Evolutionary conservation across 192 early-diverging fungal species (phyloP).

Genomic region (Dispira simplex): DNA sequence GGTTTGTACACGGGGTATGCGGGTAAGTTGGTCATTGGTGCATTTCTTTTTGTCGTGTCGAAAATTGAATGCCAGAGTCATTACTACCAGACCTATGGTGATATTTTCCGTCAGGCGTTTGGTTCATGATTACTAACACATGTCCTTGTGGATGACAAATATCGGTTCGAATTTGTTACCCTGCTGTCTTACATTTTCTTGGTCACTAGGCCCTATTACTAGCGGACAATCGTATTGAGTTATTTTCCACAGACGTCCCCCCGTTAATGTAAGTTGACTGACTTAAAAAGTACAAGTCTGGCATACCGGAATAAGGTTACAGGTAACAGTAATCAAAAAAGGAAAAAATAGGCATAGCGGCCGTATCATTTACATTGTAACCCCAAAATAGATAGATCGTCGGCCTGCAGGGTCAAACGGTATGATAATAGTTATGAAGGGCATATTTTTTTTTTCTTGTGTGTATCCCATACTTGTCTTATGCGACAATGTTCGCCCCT

Average conservation of each 20-base stretch:
- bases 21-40: conserved; percentile 24
- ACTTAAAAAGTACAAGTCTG: neutral
- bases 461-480: too few species aligned
- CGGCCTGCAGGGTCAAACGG: too few species aligned
- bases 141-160: neutral
- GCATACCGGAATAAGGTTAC: too few species aligned
- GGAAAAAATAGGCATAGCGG: too few species aligned
- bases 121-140: neutral
- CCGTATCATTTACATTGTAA: too few species aligned
- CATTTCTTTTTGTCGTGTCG: too few species aligned
- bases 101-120: neutral
- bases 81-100: neutral
- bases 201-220: conserved; percentile 37
- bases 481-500: too few species aligned
- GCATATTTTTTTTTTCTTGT: too few species aligned
- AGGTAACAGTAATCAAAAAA: too few species aligned
- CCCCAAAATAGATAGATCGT: too few species aligned
- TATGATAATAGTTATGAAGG: too few species aligned
- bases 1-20: conserved; percentile 58
- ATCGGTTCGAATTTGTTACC: neutral
- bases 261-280: conserved; percentile 41
- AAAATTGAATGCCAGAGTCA: neutral
- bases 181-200: neutral
- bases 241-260: conserved; percentile 60
- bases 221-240: conserved; percentile 51